Percentiles rank a stretch among this genome's conserved stretches.
Conservation (phyloP, 2,329 filamentous ascomycete genomes). For the Pseudopyricularia javanii region DNA sequence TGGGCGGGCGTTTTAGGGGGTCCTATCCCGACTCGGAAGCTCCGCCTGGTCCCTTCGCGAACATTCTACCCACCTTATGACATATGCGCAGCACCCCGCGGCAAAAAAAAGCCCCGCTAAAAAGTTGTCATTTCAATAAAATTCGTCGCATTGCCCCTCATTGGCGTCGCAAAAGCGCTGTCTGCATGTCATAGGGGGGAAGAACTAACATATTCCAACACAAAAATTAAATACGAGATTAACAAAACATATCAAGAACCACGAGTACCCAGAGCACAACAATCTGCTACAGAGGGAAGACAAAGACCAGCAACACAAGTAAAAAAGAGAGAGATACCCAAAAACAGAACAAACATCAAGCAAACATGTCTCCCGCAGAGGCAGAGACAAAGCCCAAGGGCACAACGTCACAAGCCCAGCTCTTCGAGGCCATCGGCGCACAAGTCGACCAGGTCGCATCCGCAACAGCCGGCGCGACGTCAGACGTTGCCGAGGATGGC, state of each 20-base stretch:
- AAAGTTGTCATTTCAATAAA: background rate
- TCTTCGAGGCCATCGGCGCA: constrained; percentile 51
- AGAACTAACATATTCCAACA: background rate
- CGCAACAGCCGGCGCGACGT: constrained; percentile 13
- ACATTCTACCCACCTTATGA: constrained; percentile 15
- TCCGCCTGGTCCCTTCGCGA: constrained; percentile 4
- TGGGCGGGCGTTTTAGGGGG: too few relatives aligned
- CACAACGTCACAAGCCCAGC: constrained; percentile 29
- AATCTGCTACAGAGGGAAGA: background rate
- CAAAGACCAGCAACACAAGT: background rate
- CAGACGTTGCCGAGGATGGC: constrained; percentile 28
- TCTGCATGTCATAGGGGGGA: too few relatives aligned
- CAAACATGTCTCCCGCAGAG: constrained; percentile 19
- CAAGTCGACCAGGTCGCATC: constrained; percentile 40
- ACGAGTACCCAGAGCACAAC: background rate
- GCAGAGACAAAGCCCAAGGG: constrained; percentile 12
- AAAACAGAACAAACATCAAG: background rate
- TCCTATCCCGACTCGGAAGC: background rate
- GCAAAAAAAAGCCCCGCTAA: background rate
- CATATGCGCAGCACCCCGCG: constrained; percentile 13
- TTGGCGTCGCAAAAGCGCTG: background rate
- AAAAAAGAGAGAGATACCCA: background rate
- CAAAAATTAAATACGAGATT: background rate
- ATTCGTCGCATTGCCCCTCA: background rate
- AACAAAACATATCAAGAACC: background rate